phyloP scores from a whole-genome alignment of 495 filamentous ascomycete genomes.

The Xylaria palmicola region DNA sequence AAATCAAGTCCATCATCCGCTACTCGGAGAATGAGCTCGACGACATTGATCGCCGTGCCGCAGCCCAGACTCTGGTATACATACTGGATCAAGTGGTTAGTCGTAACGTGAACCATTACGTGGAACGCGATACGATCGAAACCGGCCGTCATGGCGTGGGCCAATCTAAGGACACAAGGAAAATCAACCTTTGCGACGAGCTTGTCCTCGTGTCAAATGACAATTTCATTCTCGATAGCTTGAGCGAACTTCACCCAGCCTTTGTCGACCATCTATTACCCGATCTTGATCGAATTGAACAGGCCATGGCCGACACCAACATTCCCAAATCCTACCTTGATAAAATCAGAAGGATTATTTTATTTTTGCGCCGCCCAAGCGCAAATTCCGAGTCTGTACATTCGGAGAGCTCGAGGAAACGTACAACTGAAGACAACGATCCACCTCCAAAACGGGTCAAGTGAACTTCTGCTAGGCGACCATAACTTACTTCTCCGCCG shows the following conservation, averaged over 20 bases:
- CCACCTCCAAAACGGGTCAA: slow-evolving; percentile 3
- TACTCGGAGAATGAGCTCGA: slow-evolving; percentile 35
- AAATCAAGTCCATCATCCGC: slow-evolving; percentile 37
- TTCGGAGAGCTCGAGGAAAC: slow-evolving; percentile 10
- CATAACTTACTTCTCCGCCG: neutral
- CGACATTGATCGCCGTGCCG: slow-evolving; percentile 33
- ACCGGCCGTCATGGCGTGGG: neutral
- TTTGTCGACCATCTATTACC: slow-evolving; percentile 20
- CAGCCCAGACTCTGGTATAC: slow-evolving; percentile 39
- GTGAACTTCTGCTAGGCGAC: neutral
- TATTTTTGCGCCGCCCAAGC: neutral
- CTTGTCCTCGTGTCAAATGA: slow-evolving; percentile 38
- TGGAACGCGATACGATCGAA: neutral
- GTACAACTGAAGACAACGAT: slow-evolving; percentile 3
- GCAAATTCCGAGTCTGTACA: neutral
- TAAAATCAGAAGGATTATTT: slow-evolving; percentile 17
- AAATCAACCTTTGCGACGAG: slow-evolving; percentile 38
- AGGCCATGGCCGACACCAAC: slow-evolving; percentile 9
- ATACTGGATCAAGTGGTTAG: slow-evolving; percentile 39
- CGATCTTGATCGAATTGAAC: slow-evolving; percentile 20
- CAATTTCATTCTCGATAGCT: slow-evolving; percentile 38
- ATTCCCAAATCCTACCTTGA: slow-evolving; percentile 16
- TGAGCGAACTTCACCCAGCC: slow-evolving; percentile 35
- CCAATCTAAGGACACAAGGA: neutral
- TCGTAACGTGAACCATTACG: slow-evolving; percentile 22